Conservation (phyloP, 331 rosid species). For the Rosa hybrid region DNA sequence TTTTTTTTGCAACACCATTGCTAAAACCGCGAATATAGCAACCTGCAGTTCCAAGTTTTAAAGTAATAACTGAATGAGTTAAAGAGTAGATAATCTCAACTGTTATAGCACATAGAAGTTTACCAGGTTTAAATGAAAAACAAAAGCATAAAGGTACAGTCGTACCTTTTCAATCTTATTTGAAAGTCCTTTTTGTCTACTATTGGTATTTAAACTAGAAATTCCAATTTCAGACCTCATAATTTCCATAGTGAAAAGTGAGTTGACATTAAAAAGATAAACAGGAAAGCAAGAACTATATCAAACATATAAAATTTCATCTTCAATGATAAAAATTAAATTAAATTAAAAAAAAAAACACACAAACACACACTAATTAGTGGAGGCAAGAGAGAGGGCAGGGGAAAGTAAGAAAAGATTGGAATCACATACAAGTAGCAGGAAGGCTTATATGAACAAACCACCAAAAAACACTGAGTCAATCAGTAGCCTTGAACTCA, state of each 20-base stretch:
- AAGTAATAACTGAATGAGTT: background rate
- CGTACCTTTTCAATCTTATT: background rate
- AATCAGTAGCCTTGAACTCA: background rate
- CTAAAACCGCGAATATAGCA: constrained; percentile 63
- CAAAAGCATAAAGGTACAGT: background rate
- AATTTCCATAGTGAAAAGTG: background rate
- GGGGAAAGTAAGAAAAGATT: background rate
- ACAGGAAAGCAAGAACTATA: too few species aligned
- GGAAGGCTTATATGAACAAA: background rate
- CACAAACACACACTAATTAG: background rate
- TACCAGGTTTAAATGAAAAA: background rate
- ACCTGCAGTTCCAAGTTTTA: constrained; percentile 44
- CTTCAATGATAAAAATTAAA: too few species aligned
- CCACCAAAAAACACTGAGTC: background rate
- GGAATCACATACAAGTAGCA: background rate
- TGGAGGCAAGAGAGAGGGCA: background rate
- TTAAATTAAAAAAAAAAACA: too few species aligned
- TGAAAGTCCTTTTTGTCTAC: background rate
- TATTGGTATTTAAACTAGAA: background rate
- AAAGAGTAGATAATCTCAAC: background rate
- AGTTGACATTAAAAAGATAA: background rate
- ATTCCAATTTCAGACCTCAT: background rate
- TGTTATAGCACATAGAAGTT: background rate
- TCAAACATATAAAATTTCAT: too few species aligned
- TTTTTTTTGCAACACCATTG: constrained; percentile 61